These are phyloP conservation scores for Alternaria arborescens DNA, from an alignment of 2,329 filamentous ascomycete species.

Conservation along the genomic window DNA sequence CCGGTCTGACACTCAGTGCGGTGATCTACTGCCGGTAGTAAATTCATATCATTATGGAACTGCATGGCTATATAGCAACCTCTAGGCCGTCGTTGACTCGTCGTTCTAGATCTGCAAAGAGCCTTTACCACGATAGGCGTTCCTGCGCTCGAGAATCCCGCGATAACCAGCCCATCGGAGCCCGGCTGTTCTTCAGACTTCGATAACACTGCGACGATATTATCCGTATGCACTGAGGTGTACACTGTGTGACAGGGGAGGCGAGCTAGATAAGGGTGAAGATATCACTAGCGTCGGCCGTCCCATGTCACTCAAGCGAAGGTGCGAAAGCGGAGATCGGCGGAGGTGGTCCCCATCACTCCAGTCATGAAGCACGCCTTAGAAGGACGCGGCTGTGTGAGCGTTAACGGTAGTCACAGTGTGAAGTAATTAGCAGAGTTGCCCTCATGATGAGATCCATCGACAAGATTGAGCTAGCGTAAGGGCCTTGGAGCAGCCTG, in stretches of 20 bases:
- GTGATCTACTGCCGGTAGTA: not conserved
- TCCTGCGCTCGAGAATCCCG: not conserved
- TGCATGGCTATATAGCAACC: constrained; percentile 3
- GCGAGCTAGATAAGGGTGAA: constrained; percentile 7
- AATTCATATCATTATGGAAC: not conserved
- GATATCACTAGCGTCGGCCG: constrained; percentile 15
- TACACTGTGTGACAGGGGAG: not conserved
- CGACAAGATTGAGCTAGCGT: not conserved
- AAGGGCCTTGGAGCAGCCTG: not conserved
- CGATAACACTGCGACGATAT: not conserved
- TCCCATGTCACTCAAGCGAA: constrained; percentile 10
- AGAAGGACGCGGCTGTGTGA: not conserved
- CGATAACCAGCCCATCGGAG: constrained; percentile 2
- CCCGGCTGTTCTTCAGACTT: not conserved
- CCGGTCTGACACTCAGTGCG: not conserved
- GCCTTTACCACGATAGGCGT: constrained; percentile 9
- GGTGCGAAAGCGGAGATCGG: not conserved
- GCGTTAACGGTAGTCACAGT: not conserved
- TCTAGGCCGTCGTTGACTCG: constrained; percentile 3
- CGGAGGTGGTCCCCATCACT: not conserved
- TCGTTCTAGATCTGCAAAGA: constrained; percentile 1
- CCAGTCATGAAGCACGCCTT: not conserved
- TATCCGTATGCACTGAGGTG: not conserved
- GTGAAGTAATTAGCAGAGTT: not conserved
- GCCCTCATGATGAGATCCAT: not conserved